A percentile compares a stretch with the other conserved stretches of the same genome.
Conservation (phyloP, 441 rosid genomes). For the Aquilaria agallochum region DNA sequence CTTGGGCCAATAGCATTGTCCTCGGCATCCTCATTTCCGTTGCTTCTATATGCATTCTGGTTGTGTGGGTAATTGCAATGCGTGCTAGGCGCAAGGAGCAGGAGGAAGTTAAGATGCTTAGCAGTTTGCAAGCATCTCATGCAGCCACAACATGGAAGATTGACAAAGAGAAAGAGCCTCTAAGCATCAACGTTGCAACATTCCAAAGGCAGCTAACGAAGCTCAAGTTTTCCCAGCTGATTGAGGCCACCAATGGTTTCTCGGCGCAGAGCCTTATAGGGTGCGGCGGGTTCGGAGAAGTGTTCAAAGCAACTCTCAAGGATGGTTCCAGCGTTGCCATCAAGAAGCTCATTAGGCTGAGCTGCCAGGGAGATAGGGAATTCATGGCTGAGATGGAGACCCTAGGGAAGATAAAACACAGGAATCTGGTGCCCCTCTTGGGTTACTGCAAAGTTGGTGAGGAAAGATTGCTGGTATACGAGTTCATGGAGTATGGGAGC, state of each 20-base stretch:
- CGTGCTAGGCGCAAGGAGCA: constrained; percentile 74
- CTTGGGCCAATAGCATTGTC: constrained; percentile 84
- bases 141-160: constrained; percentile 97
- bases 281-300: constrained; percentile 92
- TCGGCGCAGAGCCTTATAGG: constrained; percentile 86
- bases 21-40: constrained; percentile 75
- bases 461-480: constrained; percentile 89
- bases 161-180: constrained; percentile 91
- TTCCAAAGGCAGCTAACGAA: constrained; percentile 80
- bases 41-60: constrained; percentile 75
- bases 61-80: constrained; percentile 85
- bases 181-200: constrained; percentile 92
- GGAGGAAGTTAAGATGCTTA: constrained; percentile 79
- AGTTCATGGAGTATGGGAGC: constrained; percentile 89
- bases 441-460: constrained; percentile 94
- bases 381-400: constrained; percentile 99
- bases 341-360: constrained; percentile 83
- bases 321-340: constrained; percentile 95
- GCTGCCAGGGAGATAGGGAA: constrained; percentile 94
- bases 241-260: constrained; percentile 90
- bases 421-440: constrained; percentile 82
- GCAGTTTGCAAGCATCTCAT: constrained; percentile 72
- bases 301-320: constrained; percentile 84
- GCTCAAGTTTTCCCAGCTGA: constrained; percentile 88
- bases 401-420: constrained; percentile 86